A percentile compares a stretch with the other conserved stretches of the same genome.
phyloP scores from a whole-genome alignment of 176 grass and related monocot genomes.

The Triticum turgidum region DNA sequence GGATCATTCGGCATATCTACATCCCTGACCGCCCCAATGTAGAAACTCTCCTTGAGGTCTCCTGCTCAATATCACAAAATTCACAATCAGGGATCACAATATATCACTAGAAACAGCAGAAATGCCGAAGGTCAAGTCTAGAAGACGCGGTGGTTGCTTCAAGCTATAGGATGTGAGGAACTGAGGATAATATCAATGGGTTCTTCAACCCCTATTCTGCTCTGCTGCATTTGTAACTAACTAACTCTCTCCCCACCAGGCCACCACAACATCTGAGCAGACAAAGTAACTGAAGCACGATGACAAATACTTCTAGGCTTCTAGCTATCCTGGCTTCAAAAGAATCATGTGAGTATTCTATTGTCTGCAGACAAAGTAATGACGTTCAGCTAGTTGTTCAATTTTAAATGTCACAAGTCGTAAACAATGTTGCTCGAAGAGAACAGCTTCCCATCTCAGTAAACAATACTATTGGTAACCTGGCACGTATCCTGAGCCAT shows the following conservation, averaged over 20 bases:
- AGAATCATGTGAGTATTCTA: neutral
- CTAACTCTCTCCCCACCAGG: neutral
- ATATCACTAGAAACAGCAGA: constrained; percentile 7
- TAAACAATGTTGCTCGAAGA: neutral
- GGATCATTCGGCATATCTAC: constrained; percentile 23
- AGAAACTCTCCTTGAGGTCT: constrained; percentile 82
- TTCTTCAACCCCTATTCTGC: neutral
- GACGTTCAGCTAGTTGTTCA: neutral
- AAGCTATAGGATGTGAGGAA: neutral
- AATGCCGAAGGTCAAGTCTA: neutral
- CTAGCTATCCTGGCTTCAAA: neutral
- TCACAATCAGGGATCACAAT: neutral
- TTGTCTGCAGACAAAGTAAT: neutral
- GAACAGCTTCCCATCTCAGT: neutral
- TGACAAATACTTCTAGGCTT: neutral
- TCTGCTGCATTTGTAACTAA: neutral
- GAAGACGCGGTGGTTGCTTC: neutral
- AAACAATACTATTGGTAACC: neutral
- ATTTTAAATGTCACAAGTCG: neutral
- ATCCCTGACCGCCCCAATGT: constrained; percentile 47
- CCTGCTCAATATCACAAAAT: constrained; percentile 33
- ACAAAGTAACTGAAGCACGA: neutral
- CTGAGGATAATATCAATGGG: neutral
- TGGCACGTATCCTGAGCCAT: neutral
- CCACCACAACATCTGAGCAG: neutral